Conservation (phyloP, 371 early-diverging fungal genomes). For the Entomophthora muscae region DNA sequence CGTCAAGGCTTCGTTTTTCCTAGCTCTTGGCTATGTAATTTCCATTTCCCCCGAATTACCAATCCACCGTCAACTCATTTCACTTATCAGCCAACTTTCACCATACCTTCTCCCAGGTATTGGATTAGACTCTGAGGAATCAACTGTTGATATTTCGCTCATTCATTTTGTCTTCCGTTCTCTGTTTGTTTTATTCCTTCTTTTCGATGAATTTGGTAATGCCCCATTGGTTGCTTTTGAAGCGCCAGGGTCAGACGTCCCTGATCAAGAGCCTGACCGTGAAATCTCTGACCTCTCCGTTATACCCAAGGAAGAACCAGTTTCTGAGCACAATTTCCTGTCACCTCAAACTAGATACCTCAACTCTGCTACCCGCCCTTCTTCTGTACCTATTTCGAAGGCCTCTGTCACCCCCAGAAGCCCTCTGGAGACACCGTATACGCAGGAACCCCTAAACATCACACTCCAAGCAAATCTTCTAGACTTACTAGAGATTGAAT, state of each 20-base stretch:
- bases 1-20: not conserved
- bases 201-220: not conserved
- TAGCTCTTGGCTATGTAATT: not conserved
- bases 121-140: not conserved
- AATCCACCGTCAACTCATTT: not conserved
- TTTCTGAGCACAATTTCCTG: not conserved
- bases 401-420: not conserved
- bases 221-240: not conserved
- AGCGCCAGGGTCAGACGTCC: not conserved
- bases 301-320: not conserved
- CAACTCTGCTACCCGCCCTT: not conserved
- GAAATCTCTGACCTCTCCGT: not conserved
- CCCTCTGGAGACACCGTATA: not conserved
- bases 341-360: not conserved
- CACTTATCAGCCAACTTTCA: not conserved
- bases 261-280: not conserved
- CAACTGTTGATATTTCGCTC: not conserved
- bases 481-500: too few relatives aligned
- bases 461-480: not conserved
- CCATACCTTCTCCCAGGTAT: not conserved
- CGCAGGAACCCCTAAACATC: not conserved
- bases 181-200: not conserved
- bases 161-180: not conserved
- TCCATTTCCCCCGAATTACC: conserved; percentile 1
- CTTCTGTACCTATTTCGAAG: not conserved